Evolutionary conservation across 495 filamentous ascomycete genomes (phyloP).

Genomic region (Zalerion maritima): DNA sequence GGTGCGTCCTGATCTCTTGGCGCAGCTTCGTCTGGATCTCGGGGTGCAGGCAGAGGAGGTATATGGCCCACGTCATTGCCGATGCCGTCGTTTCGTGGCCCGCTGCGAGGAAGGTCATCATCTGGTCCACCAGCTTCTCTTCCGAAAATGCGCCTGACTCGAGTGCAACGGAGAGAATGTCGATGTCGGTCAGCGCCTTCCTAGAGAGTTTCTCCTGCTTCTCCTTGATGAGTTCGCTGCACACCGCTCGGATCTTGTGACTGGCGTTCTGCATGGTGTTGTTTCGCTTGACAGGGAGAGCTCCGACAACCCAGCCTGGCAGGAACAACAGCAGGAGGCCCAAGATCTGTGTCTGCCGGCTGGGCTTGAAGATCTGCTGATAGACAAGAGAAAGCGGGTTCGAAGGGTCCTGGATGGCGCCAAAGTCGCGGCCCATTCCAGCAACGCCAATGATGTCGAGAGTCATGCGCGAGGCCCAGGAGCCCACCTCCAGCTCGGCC

Average conservation of each 20-base stretch:
- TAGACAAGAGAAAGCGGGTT: slow-evolving; percentile 58
- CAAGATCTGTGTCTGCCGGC: slow-evolving; percentile 24
- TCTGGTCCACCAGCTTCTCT: slow-evolving; percentile 71
- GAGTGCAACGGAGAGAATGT: slow-evolving; percentile 75
- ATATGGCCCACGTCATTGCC: slow-evolving; percentile 41
- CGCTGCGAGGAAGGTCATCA: slow-evolving; percentile 90
- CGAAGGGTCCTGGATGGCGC: slow-evolving; percentile 46
- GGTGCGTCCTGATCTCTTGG: slow-evolving; percentile 37
- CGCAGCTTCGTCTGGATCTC: slow-evolving; percentile 36
- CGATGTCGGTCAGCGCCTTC: slow-evolving; percentile 40
- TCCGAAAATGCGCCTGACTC: slow-evolving; percentile 63
- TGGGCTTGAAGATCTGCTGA: slow-evolving; percentile 37
- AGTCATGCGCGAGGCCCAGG: slow-evolving; percentile 58
- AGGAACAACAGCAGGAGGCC: slow-evolving; percentile 31
- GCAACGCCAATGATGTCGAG: slow-evolving; percentile 80
- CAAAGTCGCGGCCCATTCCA: slow-evolving; percentile 70
- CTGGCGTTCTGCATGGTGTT: slow-evolving; percentile 38
- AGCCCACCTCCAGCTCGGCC: slow-evolving; percentile 48
- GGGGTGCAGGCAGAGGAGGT: slow-evolving; percentile 32
- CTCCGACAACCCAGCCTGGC: slow-evolving; percentile 31
- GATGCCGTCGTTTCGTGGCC: slow-evolving; percentile 65
- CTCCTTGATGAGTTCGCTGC: slow-evolving; percentile 47
- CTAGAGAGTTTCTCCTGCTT: slow-evolving; percentile 49
- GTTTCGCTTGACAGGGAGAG: slow-evolving; percentile 55
- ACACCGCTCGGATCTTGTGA: slow-evolving; percentile 43